These are phyloP conservation scores for Neckera pumila DNA, from an alignment of 225 moss, liverwort and hornwort species.

Conservation along the genomic window DNA sequence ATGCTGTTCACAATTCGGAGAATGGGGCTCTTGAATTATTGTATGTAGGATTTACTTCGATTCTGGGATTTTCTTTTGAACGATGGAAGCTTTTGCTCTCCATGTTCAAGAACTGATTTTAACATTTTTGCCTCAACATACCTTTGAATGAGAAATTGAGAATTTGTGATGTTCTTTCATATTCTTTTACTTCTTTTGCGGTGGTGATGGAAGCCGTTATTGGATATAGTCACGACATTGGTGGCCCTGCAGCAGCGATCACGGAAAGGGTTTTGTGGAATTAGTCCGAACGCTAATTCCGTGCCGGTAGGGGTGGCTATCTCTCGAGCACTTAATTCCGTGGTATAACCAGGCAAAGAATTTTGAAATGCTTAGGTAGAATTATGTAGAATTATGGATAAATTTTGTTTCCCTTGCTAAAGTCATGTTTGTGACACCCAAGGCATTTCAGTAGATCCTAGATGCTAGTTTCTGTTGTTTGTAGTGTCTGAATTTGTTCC, in stretches of 20 bases:
- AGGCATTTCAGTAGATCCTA: too few relatives aligned
- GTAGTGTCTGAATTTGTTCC: too few relatives aligned
- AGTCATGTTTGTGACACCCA: too few relatives aligned
- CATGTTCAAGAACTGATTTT: conserved; percentile 1
- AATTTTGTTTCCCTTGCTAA: too few relatives aligned
- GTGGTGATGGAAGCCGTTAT: not conserved
- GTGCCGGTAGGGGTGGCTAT: too few relatives aligned
- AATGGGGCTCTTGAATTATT: not conserved
- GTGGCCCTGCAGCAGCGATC: not conserved
- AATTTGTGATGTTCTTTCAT: not conserved
- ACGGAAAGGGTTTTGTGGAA: too few relatives aligned
- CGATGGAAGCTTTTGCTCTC: not conserved
- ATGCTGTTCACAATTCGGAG: conserved; percentile 8
- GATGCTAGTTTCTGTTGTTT: too few relatives aligned
- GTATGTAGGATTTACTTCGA: not conserved
- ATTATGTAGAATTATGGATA: too few relatives aligned
- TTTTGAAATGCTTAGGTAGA: too few relatives aligned
- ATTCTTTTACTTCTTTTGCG: not conserved
- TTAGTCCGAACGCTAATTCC: too few relatives aligned
- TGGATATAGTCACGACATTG: not conserved
- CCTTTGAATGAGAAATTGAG: not conserved
- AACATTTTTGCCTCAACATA: conserved; percentile 19
- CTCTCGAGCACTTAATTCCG: too few relatives aligned
- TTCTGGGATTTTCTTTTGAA: not conserved
- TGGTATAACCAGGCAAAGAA: too few relatives aligned